Evolutionary conservation across 2,329 filamentous ascomycete genomes (phyloP), one percentile per base, ranked within the genome.

Genomic region (Pyricularia sp.): DNA sequence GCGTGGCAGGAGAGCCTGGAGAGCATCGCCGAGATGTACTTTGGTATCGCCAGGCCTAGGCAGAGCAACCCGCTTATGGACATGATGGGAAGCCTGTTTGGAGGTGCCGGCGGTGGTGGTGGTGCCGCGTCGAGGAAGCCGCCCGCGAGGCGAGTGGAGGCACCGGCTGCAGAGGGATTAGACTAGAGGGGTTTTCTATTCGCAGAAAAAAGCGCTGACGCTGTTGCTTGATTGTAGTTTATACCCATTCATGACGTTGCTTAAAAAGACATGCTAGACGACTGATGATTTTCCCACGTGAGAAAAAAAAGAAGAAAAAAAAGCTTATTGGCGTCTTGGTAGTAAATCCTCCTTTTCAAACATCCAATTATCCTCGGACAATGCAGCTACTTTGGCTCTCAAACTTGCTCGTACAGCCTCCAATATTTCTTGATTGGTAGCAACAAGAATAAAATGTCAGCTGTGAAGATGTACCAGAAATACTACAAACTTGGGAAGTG

Each of bases 11-110:
- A 93, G 76, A 86, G 92, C 28, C 81, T 99, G 70, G 90, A 93
- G 73, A 89, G 92, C 78, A 90, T 99, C 74, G 94, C 91, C 66
- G 94, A 99, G 82, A 94, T 97, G 88, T 99, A 98, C 83, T 99
- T 99, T 81, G 89, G 89, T 50, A 96, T 99, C 77, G 87, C 89
- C 81, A 90, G 93, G 76, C 94, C 94, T 65, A 86, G 91, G 75
- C 93, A 97, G 82, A 91, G 90, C 72, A 98, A 98, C 78, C 94
- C 94, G 3, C 83, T 99, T 78, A 88, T 98, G 80, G 95, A 99
- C 77, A 98, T 99, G 94, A 96, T 99, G 92, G 94, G 93, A 65
- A 94, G 89, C 71, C 88, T 99, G 84, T 92, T 99, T 75, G 94
- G 94, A 66, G 93, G 93, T 25, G 90, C 88, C 7, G 86, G 84